Percentiles rank a stretch among this genome's conserved stretches.
These are phyloP conservation scores for Nadsonia starkeyi-henricii DNA, from an alignment of 1,139 yeast genomes.

Conservation along the genomic window DNA sequence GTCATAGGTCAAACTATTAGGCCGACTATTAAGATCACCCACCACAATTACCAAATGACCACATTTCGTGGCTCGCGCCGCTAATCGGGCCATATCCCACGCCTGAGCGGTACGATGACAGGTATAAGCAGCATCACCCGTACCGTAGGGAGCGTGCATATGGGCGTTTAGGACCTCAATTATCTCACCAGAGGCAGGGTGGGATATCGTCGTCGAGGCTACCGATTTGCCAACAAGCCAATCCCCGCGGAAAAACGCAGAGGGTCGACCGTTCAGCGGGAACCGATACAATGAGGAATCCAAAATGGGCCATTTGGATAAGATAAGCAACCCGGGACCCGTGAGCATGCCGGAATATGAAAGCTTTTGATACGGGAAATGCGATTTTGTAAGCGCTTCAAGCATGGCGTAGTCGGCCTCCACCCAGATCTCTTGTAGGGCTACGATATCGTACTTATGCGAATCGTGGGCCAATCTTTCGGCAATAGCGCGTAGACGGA, in stretches of 20 bases:
- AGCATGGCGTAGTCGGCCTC: slow-evolving; percentile 67
- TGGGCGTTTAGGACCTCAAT: slow-evolving; percentile 80
- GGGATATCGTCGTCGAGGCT: slow-evolving; percentile 56
- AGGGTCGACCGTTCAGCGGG: slow-evolving; percentile 87
- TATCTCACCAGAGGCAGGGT: slow-evolving; percentile 36
- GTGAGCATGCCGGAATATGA: slow-evolving; percentile 75
- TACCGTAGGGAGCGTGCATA: slow-evolving; percentile 93
- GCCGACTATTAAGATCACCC: slow-evolving; percentile 84
- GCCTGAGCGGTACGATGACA: slow-evolving; percentile 93
- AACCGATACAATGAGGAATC: slow-evolving; percentile 68
- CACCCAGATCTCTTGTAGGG: slow-evolving; percentile 90
- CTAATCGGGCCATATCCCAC: slow-evolving; percentile 76
- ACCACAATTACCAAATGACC: slow-evolving; percentile 82
- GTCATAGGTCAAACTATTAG: slow-evolving; percentile 71
- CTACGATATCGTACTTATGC: slow-evolving; percentile 63
- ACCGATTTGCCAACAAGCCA: slow-evolving; percentile 94
- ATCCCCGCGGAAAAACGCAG: slow-evolving; percentile 89
- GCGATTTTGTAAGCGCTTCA: slow-evolving; percentile 29
- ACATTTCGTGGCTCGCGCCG: slow-evolving; percentile 46
- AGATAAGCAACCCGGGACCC: slow-evolving; percentile 85
- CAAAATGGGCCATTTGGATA: slow-evolving; percentile 74
- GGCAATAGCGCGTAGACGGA: slow-evolving; percentile 63
- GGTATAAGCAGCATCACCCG: slow-evolving; percentile 79
- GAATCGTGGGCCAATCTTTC: slow-evolving; percentile 37
- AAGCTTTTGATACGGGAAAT: slow-evolving; percentile 51